Base-by-base conservation (phyloP, 1,284 basidiomycete species). In the Irpex lacteus region DNA sequence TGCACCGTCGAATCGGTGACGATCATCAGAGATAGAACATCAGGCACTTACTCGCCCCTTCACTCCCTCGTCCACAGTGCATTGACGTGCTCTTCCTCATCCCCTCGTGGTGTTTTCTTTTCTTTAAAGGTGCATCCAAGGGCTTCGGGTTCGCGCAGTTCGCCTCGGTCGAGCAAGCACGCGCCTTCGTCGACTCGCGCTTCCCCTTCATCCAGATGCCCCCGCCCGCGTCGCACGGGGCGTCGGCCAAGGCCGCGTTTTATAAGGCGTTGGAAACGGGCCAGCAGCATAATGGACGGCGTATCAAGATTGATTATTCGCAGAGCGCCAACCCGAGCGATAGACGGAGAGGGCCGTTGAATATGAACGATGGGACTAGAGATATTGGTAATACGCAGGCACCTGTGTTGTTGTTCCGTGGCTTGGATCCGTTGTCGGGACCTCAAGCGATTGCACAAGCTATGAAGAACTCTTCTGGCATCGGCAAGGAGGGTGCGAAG, bases 81-180 rank as follows among this genome's bases (percentile, higher is more conserved):
- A 88, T 91, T 91, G 80, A 91, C 87, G 77, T 85, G 79, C 75
- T 72, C 72, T 78, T 82, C 81, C 72, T 70, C 81, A 74, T 70
- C 69, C 77, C 80, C 79, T 67, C 63, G 78, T 80, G 77, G 70
- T 85, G 84, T 84, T 80, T 83, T 79, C 70, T 71, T 67, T 66
- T 44, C 40, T 44, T 44, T 71, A 78, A 90, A 90, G 93, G 95
- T 85, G 77, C 84, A 67, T 95, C 94, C 62, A 96, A 96, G 80
- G 90, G 92, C 71, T 97, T 96, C 74, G 96, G 95, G 60, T 98
- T 98, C 77, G 95, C 94, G 70, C 91, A 94, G 76, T 98, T 98
- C 75, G 78, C 89, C 38, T 89, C 83, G 65, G 82, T 91, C 56
- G 92, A 94, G 70, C 90, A 94, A 67, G 95, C 96, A 13, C 85